Evolutionary conservation across 2,329 filamentous ascomycete species (phyloP), one percentile per base, ranked within the genome.

Genomic region (Fusarium chuoi): DNA sequence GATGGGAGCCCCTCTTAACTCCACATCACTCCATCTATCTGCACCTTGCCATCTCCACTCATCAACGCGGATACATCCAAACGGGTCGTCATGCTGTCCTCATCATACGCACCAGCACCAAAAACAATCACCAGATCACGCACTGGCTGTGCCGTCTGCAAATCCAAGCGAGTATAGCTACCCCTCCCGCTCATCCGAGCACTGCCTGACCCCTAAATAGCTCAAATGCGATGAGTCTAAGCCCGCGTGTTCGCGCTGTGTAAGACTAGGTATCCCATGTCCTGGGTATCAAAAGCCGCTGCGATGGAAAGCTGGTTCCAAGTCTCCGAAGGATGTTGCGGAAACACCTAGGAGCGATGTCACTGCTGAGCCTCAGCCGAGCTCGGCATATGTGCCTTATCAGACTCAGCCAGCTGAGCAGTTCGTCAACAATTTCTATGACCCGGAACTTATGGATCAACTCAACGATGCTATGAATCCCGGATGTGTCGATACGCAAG

Each of bases 41-140:
- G 63, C 67, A 67, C 54, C 51, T 67, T 51, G 54, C 51, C 56
- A 71, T 69, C 70, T 73, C 70, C 70, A 73, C 70, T 65, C 61
- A 26, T 61, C 69, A 73, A 73, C 64, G 48, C 66, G 54, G 52
- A 64, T 56, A 63, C 65, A 63, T 42, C 39, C 51, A 64, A 64
- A 56, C 60, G 48, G 52, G 52, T 70, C 65, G 56, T 44, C 39
- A 70, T 70, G 67, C 58, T 64, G 36, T 59, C 56, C 55, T 56
- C 71, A 24, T 57, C 68, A 52, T 71, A 63, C 26, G 49, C 65
- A 28, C 55, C 65, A 24, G 67, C 61, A 22, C 73, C 73, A 49
- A 75, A 74, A 61, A 75, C 72, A 49, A 75, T 75, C 24, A 75
- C 73, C 28, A 62, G 73, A 52, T 75, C 73, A 35, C 72, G 73